Conservation (phyloP, 2,329 filamentous ascomycete genomes). For the Aspergillus sp. region DNA sequence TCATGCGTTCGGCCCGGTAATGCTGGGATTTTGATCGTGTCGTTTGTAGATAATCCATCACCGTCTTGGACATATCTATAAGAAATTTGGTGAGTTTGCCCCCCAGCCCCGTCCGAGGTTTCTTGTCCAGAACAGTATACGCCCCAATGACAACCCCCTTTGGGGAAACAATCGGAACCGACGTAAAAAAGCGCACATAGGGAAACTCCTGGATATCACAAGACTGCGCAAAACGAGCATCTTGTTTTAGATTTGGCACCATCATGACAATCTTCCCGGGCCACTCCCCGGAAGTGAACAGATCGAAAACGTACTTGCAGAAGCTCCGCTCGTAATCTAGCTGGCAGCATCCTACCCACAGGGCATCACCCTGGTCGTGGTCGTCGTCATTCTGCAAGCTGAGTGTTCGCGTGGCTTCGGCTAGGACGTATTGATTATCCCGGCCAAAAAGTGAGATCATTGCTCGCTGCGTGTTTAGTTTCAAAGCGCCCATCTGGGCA, state of each 20-base stretch:
- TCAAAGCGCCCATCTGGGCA: slow-evolving; percentile 20
- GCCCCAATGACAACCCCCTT: slow-evolving; percentile 51
- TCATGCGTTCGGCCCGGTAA: slow-evolving; percentile 48
- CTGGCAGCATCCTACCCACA: slow-evolving; percentile 13
- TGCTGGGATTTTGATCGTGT: slow-evolving; percentile 42
- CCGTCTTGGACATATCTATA: slow-evolving; percentile 47
- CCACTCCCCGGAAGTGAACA: neutral
- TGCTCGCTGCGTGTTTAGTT: slow-evolving; percentile 14
- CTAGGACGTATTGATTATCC: slow-evolving; percentile 17
- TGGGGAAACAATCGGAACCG: slow-evolving; percentile 52
- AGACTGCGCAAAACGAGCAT: slow-evolving; percentile 26
- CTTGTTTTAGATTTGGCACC: slow-evolving; percentile 24
- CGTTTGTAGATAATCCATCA: slow-evolving; percentile 54
- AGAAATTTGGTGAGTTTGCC: slow-evolving; percentile 3
- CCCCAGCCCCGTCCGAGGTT: slow-evolving; percentile 44
- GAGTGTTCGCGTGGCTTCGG: slow-evolving; percentile 20
- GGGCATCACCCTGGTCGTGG: slow-evolving; percentile 1
- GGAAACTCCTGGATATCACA: slow-evolving; percentile 21
- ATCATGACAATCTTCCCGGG: slow-evolving; percentile 8
- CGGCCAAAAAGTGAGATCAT: slow-evolving; percentile 24
- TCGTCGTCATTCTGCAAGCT: slow-evolving; percentile 8
- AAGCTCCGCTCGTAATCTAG: slow-evolving; percentile 11
- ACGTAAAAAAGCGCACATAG: slow-evolving; percentile 43
- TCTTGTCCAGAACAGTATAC: slow-evolving; percentile 52
- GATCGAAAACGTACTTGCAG: slow-evolving; percentile 4